Conservation (phyloP, 106 monocot species). For the Dendrobium huoshanense region DNA sequence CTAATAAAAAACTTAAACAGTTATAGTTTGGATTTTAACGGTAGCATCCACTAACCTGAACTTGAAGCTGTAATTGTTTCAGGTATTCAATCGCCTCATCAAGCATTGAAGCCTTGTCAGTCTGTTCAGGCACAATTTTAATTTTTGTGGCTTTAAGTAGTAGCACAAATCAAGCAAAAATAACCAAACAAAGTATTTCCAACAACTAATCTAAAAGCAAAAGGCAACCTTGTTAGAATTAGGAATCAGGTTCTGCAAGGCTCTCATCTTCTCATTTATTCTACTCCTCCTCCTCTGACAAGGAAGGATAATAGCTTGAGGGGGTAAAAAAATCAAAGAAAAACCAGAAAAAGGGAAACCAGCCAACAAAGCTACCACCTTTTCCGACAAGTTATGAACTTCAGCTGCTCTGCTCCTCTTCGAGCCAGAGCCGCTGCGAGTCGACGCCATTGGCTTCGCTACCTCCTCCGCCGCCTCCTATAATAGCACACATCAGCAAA, state of each 20-base stretch:
- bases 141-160: not conserved
- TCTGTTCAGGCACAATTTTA: constrained; percentile 23
- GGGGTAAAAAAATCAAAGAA: not conserved
- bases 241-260: constrained; percentile 67
- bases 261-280: constrained; percentile 78
- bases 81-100: constrained; percentile 76
- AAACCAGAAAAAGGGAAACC: not conserved
- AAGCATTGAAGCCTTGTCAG: constrained; percentile 74
- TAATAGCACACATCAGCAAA: too few relatives aligned
- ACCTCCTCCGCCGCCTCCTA: constrained; percentile 33
- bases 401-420: constrained; percentile 80
- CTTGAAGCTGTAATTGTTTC: constrained; percentile 71
- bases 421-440: constrained; percentile 34
- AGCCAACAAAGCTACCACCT: constrained; percentile 21
- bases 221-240: constrained; percentile 60
- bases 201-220: constrained; percentile 2
- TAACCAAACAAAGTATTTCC: not conserved
- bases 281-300: constrained; percentile 58
- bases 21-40: not conserved
- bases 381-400: constrained; percentile 81
- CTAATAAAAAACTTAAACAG: not conserved
- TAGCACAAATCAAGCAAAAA: not conserved
- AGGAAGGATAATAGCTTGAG: not conserved
- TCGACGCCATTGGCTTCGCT: constrained; percentile 22
- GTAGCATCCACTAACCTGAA: constrained; percentile 33